Conservation (phyloP, 2,329 filamentous ascomycete species). For the Elsinoe necatrix region DNA sequence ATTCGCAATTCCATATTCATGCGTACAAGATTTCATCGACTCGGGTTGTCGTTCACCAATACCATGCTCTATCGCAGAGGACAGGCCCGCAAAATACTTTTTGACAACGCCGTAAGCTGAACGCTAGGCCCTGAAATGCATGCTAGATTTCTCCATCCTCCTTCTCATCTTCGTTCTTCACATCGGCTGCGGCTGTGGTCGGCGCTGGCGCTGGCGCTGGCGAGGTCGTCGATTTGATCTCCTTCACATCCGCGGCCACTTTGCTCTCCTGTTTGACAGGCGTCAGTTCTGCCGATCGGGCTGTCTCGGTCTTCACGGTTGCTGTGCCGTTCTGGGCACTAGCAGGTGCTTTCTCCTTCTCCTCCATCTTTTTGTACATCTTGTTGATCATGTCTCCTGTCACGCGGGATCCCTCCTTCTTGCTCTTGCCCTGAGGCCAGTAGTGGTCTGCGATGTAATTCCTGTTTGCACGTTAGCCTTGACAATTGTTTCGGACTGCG, state of each 20-base stretch:
- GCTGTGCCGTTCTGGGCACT: conserved; percentile 4
- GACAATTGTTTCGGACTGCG: not conserved
- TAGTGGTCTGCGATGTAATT: conserved; percentile 28
- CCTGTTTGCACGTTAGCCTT: conserved; percentile 17
- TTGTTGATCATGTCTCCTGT: conserved; percentile 29
- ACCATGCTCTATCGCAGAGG: not conserved
- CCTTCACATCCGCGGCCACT: conserved; percentile 5
- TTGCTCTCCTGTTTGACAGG: conserved; percentile 12
- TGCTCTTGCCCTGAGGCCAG: conserved; percentile 31
- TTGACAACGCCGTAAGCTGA: not conserved
- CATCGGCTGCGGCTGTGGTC: conserved; percentile 6
- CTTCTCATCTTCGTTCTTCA: conserved; percentile 14
- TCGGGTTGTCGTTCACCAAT: not conserved
- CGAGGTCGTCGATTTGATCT: not conserved
- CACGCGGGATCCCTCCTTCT: conserved; percentile 25
- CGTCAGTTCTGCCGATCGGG: not conserved
- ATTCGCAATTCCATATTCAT: not conserved
- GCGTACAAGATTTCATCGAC: not conserved
- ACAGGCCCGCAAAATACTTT: not conserved
- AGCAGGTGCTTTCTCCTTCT: conserved; percentile 14
- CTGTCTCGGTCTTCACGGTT: not conserved
- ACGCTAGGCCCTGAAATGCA: not conserved
- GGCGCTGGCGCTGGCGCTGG: not conserved
- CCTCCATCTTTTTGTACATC: conserved; percentile 31
- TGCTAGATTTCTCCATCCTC: conserved; percentile 13